Conservation (phyloP, 2,329 filamentous ascomycete genomes). For the Alternaria incomplexa region DNA sequence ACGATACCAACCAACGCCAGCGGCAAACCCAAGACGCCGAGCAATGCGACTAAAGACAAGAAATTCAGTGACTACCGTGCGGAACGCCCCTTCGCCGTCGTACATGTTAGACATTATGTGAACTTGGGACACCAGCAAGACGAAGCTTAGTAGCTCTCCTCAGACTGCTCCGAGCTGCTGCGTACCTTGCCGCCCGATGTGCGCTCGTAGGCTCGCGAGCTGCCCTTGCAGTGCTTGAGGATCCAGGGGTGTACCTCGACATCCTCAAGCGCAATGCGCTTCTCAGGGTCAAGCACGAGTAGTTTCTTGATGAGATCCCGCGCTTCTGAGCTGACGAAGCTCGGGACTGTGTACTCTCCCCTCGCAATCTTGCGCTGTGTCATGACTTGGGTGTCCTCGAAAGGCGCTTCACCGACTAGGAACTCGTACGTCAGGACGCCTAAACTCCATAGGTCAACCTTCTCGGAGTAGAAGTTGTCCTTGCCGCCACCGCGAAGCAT, state of each 20-base stretch:
- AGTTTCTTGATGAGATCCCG: constrained; percentile 85
- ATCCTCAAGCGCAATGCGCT: constrained; percentile 87
- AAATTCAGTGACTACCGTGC: constrained; percentile 10
- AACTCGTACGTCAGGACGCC: constrained; percentile 97
- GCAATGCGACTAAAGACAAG: constrained; percentile 7
- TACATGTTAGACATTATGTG: constrained; percentile 23
- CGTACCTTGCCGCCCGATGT: constrained; percentile 36
- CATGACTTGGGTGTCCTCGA: constrained; percentile 94
- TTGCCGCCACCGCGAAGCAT: constrained; percentile 85
- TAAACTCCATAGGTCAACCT: constrained; percentile 95
- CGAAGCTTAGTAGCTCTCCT: constrained; percentile 26
- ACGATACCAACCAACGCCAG: not conserved
- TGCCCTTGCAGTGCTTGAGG: constrained; percentile 80
- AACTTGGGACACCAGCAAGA: constrained; percentile 2
- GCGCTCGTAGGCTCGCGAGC: constrained; percentile 43
- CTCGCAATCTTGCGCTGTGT: constrained; percentile 88
- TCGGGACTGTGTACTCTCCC: constrained; percentile 90
- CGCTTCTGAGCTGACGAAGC: constrained; percentile 88
- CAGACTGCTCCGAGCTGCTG: constrained; percentile 30
- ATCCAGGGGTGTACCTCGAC: constrained; percentile 95
- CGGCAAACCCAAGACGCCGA: constrained; percentile 4
- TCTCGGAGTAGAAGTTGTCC: constrained; percentile 91
- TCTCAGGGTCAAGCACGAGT: constrained; percentile 93
- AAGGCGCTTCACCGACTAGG: constrained; percentile 91
- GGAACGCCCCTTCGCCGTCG: constrained; percentile 16